Evolutionary conservation across 441 rosid species (phyloP), one percentile per base, ranked within the genome.

Genomic region (Euphorbia celastroides): DNA sequence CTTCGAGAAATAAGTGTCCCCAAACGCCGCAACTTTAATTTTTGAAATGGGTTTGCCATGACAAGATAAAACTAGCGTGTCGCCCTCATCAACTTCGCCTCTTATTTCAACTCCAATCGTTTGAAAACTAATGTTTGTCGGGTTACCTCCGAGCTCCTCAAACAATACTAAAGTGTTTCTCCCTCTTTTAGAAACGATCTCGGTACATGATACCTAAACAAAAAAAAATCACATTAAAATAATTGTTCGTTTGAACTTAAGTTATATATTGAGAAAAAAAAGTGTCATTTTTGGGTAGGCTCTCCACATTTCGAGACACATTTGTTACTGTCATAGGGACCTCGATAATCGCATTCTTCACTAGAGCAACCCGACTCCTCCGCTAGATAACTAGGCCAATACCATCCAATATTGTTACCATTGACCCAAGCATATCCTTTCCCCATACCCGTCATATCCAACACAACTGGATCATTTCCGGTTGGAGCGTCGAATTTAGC

Each of bases 351-450:
- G 26, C 97, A 86, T 13, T 50, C 9, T 2, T 68, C 77, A 8
- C 2, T 12, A 10, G 75, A 57, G 60, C 94, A 92, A 19, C 85
- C 86, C 16, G 75, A 70, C 0, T 70, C 56, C 0, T 67, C 52
- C 1, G 90, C 83, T 19, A 77, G 22, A 28, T 57, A 70, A 54
- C 74, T 67, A 1, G 90, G 89, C 98, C 93, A 86, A 0, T 86
- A 88, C 13, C 94, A 79, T 0, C 93, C 94, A 19, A 91, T 72
- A 63, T 72, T 79, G 38, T 81, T 48, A 0, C 88, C 85, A 58
- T 85, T 92, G 9, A 89, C 81, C 94, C 91, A 89, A 17, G 84
- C 91, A 7, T 69, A 41, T 0, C 97, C 96, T 67, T 88, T 91
- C 14, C 89, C 90, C 70, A 86, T 65, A 3, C 92, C 94, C 66